phyloP scores from a whole-genome alignment of 805 yeast species.

The Ogataea zsoltii region DNA sequence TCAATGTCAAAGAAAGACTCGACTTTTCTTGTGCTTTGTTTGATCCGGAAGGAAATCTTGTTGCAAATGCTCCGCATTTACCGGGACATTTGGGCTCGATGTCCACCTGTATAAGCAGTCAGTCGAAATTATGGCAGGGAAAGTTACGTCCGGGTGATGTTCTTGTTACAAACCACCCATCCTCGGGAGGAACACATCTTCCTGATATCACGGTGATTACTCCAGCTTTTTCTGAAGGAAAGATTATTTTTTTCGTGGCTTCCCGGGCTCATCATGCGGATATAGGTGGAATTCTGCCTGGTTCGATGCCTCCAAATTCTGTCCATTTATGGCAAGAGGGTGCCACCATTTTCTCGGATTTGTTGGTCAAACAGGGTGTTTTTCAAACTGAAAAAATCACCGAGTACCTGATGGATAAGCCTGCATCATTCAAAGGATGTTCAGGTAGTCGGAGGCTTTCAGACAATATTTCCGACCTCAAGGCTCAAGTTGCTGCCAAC shows the following conservation, averaged over 20 bases:
- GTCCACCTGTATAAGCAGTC: conserved; percentile 73
- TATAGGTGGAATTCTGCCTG: conserved; percentile 90
- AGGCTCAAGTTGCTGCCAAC: conserved; percentile 86
- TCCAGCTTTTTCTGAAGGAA: conserved; percentile 66
- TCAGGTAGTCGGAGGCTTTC: conserved; percentile 81
- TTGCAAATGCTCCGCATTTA: conserved; percentile 84
- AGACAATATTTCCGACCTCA: conserved; percentile 80
- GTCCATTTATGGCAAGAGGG: conserved; percentile 86
- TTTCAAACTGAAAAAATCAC: conserved; percentile 76
- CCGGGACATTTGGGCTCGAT: conserved; percentile 86
- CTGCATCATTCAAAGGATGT: conserved; percentile 80
- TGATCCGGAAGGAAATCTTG: conserved; percentile 68
- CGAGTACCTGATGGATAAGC: conserved; percentile 62
- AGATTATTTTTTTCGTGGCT: conserved; percentile 81
- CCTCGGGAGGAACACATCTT: conserved; percentile 77
- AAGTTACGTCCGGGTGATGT: conserved; percentile 71
- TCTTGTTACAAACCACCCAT: conserved; percentile 74
- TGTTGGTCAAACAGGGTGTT: conserved; percentile 64
- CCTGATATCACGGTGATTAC: conserved; percentile 92
- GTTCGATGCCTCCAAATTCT: conserved; percentile 92
- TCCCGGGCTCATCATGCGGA: conserved; percentile 96
- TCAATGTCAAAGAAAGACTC: conserved; percentile 77
- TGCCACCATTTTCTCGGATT: conserved; percentile 76
- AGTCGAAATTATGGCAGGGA: conserved; percentile 62
- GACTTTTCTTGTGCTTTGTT: conserved; percentile 85